phyloP scores from a whole-genome alignment of 257 asterid genomes.

The Nicotiana paniculata region DNA sequence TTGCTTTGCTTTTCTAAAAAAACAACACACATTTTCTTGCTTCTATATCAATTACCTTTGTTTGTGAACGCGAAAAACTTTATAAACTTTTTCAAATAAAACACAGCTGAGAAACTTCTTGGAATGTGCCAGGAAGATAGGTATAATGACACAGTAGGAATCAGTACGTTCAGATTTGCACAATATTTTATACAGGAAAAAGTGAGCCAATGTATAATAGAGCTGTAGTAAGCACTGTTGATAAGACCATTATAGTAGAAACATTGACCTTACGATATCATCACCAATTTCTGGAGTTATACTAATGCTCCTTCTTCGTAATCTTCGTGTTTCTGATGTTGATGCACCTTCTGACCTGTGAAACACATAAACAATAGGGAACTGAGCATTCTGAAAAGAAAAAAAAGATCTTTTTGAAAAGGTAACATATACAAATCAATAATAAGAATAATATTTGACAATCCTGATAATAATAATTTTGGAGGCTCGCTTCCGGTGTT shows the following conservation, averaged over 20 bases:
- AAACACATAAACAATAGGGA: not conserved
- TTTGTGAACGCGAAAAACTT: not conserved
- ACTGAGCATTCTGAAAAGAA: not conserved
- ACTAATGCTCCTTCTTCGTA: conserved; percentile 91
- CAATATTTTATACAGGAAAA: not conserved
- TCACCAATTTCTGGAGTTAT: conserved; percentile 97
- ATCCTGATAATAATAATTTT: not conserved
- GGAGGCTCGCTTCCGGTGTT: no score
- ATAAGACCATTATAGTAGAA: conserved; percentile 2
- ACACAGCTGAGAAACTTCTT: not conserved
- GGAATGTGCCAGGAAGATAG: not conserved
- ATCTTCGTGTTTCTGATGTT: conserved; percentile 59
- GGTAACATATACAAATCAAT: no score
- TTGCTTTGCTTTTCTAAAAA: not conserved
- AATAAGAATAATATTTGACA: not conserved
- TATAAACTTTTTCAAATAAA: no score
- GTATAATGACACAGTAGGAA: not conserved
- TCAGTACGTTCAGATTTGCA: not conserved
- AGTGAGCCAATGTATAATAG: not conserved
- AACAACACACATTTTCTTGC: not conserved
- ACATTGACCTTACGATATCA: conserved; percentile 85
- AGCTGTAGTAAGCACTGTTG: not conserved
- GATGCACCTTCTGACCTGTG: conserved; percentile 90
- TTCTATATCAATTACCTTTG: not conserved
- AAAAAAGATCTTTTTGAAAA: no score